phyloP scores from a whole-genome alignment of 2,329 filamentous ascomycete species.

The Pseudogymnoascus sp. region DNA sequence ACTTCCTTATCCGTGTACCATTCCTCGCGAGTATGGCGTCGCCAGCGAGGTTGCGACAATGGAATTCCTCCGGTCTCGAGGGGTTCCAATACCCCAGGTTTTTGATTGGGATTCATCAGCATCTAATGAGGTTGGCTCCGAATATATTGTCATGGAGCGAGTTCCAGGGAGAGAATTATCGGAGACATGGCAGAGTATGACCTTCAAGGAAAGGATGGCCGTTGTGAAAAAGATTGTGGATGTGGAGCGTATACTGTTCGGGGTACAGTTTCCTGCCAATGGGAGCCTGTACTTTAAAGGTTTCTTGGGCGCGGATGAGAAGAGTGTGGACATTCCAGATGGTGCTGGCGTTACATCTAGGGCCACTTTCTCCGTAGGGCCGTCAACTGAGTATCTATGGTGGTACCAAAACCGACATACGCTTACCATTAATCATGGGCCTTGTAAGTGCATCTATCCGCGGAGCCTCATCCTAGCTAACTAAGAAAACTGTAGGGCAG shows the following conservation, averaged over 20 bases:
- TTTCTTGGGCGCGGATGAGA: slow-evolving; percentile 16
- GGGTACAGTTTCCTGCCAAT: slow-evolving; percentile 17
- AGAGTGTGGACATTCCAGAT: slow-evolving; percentile 17
- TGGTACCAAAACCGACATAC: slow-evolving; percentile 18
- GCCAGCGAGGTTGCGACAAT: slow-evolving; percentile 20
- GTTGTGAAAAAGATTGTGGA: slow-evolving; percentile 18
- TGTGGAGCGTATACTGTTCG: slow-evolving; percentile 18
- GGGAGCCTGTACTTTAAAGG: slow-evolving; percentile 19
- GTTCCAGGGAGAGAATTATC: slow-evolving; percentile 28
- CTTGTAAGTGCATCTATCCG: slow-evolving; percentile 15
- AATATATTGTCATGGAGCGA: slow-evolving; percentile 36
- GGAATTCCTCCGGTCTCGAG: slow-evolving; percentile 19
- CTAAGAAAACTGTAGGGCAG: slow-evolving; percentile 13
- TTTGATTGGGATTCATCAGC: slow-evolving; percentile 29
- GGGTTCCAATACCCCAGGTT: slow-evolving; percentile 22
- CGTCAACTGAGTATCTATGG: slow-evolving; percentile 20
- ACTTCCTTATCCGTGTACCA: slow-evolving; percentile 18
- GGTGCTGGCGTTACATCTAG: neutral
- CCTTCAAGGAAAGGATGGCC: slow-evolving; percentile 17
- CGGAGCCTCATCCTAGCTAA: slow-evolving; percentile 9
- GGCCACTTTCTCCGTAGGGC: slow-evolving; percentile 17
- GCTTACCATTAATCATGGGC: slow-evolving; percentile 15
- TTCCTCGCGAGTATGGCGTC: slow-evolving; percentile 17
- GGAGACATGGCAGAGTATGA: slow-evolving; percentile 18
- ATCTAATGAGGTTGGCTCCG: slow-evolving; percentile 24